phyloP scores from a whole-genome alignment of 78 protist genomes.

The Cavenderia fasciculata region DNA sequence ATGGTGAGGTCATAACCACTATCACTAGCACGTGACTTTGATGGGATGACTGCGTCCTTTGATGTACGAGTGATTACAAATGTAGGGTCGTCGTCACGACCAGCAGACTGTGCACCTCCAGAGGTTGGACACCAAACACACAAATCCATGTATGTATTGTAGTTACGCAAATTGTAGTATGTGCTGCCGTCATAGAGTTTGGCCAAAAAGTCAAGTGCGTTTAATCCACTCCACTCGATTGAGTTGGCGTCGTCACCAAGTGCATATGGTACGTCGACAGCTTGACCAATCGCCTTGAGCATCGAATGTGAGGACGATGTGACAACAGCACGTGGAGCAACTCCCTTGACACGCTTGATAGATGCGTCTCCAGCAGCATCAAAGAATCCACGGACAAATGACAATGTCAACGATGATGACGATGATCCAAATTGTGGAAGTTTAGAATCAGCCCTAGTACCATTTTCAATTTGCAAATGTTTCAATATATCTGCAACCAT shows the following conservation, averaged over 20 bases:
- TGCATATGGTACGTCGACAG: not conserved
- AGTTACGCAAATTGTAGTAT: not conserved
- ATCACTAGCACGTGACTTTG: slow-evolving; percentile 16
- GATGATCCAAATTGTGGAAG: not conserved
- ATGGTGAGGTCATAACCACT: slow-evolving; percentile 15
- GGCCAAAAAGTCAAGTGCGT: not conserved
- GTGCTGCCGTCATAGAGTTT: slow-evolving; percentile 5
- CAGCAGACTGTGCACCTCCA: not conserved
- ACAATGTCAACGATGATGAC: not conserved
- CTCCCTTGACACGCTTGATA: no score
- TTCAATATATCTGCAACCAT: not conserved
- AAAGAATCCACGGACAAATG: slow-evolving; percentile 14
- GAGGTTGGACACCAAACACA: not conserved
- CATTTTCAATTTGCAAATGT: not conserved
- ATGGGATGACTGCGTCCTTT: slow-evolving; percentile 4
- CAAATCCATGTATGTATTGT: slow-evolving; percentile 9
- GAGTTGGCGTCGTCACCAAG: not conserved
- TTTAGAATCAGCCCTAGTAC: not conserved
- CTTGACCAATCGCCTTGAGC: not conserved
- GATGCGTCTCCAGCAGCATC: not conserved
- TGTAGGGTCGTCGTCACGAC: not conserved
- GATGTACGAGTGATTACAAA: not conserved
- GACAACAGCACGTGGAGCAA: not conserved
- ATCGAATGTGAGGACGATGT: not conserved
- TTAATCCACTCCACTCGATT: not conserved